Conservation (phyloP, 1,139 yeast species). For the Pneumocystis oryctolagi region DNA sequence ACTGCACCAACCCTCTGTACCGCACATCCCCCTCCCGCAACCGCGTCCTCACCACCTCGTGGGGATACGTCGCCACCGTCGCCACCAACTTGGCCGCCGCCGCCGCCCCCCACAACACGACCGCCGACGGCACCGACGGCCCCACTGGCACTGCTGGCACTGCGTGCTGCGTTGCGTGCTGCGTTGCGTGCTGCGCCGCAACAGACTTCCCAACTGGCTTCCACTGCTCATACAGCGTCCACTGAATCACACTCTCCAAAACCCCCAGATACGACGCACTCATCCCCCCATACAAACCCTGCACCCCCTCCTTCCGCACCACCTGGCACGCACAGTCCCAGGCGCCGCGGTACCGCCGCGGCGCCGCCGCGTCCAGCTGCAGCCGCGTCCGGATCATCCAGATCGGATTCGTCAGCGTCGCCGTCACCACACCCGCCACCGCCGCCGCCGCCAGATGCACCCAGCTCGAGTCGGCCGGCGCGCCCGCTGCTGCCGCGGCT, state of each 20-base stretch:
- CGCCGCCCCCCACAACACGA: conserved; percentile 97
- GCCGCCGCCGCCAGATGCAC: conserved; percentile 83
- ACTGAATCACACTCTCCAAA: conserved; percentile 80
- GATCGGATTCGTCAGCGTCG: conserved; percentile 98
- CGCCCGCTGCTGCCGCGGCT: conserved; percentile 73
- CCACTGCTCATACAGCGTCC: conserved; percentile 96
- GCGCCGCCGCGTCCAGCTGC: conserved; percentile 56
- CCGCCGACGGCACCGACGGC: conserved; percentile 82
- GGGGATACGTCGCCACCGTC: conserved; percentile 87
- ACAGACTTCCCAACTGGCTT: conserved; percentile 27
- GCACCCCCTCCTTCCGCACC: conserved; percentile 58
- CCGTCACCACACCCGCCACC: conserved; percentile 83
- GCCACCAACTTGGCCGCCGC: conserved; percentile 93
- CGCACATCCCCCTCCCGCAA: conserved; percentile 67
- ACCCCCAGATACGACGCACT: conserved; percentile 93
- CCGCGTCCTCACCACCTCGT: conserved; percentile 64
- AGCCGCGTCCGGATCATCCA: conserved; percentile 93
- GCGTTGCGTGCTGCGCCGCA: no score
- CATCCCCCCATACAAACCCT: conserved; percentile 71
- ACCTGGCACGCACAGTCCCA: conserved; percentile 70
- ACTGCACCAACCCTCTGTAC: conserved; percentile 78
- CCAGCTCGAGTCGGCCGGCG: conserved; percentile 81
- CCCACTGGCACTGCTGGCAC: not conserved
- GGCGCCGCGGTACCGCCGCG: conserved; percentile 59
- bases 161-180: no score